Evolutionary conservation across 495 filamentous ascomycete genomes (phyloP), one percentile per base, ranked within the genome.

Genomic region (Cladorrhinum samala): DNA sequence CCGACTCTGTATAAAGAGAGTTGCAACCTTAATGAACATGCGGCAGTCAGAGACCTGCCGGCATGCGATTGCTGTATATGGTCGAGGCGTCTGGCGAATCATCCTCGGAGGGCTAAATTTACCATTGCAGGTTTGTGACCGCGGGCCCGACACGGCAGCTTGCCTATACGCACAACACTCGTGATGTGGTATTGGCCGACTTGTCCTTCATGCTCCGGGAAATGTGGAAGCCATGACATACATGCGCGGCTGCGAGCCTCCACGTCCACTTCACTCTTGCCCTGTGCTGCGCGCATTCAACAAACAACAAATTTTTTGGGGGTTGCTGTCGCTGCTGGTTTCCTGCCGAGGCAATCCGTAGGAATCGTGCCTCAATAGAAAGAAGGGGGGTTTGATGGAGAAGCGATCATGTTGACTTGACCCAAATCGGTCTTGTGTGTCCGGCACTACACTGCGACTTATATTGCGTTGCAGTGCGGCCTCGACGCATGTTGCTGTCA

Each of bases 31-130:
- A 54, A 59, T 59, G 56, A 59, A 59, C 46, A 19, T 55, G 56
- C 56, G 56, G 56, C 56, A 52, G 19, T 53, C 18, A 43, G 37
- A 51, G 47, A 54, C 51, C 48, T 59, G 38, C 52, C 56, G 56
- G 46, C 46, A 59, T 54, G 44, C 38, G 21, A 37, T 20, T 9
- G 42, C 48, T 52, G 48, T 48, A 49, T 33, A 17, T 18, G 19
- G 20, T 47, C 25, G 27, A 20, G 44, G 33, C 40, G 30, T 23
- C 14, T 43, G 39, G 44, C 56, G 56, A 59, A 59, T 55, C 56
- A 55, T 24, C 25, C 43, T 27, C 38, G 19, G 42, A 27, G 49
- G 56, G 46, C 52, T 59, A 55, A 59, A 59, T 40, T 48, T 59
- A 55, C 51, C 52, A 52, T 30, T 20, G 41, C 25, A n/a, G n/a